Evolutionary conservation across 208 protist species (phyloP).

Genomic region (Trypanosoma avium): DNA sequence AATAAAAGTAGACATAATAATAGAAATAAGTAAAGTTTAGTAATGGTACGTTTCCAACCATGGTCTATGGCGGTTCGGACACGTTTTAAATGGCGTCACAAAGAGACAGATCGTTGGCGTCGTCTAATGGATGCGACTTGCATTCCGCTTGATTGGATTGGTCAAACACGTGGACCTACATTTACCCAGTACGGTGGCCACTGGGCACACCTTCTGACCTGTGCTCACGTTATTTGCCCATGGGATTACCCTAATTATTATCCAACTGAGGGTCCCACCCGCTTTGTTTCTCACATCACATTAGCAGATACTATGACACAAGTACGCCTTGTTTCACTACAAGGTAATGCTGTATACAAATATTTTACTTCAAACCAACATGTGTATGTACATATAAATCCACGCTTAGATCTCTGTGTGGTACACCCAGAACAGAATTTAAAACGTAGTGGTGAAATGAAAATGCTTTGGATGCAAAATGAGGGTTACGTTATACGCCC

Average conservation of each 20-base stretch:
- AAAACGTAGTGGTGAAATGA: slow-evolving; percentile 88
- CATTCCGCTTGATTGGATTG: slow-evolving; percentile 84
- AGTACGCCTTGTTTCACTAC: slow-evolving; percentile 72
- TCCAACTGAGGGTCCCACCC: slow-evolving; percentile 71
- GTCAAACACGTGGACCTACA: slow-evolving; percentile 73
- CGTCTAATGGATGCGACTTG: slow-evolving; percentile 90
- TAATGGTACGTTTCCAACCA: slow-evolving; percentile 80
- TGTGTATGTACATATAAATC: slow-evolving; percentile 87
- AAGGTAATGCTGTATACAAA: slow-evolving; percentile 83
- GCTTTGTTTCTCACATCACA: slow-evolving; percentile 88
- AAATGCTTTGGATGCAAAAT: slow-evolving; percentile 93
- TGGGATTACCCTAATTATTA: slow-evolving; percentile 94
- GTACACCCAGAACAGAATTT: slow-evolving; percentile 87
- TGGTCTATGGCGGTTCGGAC: slow-evolving; percentile 89
- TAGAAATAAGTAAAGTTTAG: too few species aligned
- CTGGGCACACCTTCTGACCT: slow-evolving; percentile 90
- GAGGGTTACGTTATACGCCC: slow-evolving; percentile 82
- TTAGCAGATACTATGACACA: slow-evolving; percentile 88
- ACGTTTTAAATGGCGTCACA: slow-evolving; percentile 91
- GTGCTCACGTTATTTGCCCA: slow-evolving; percentile 87
- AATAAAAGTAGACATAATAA: too few species aligned
- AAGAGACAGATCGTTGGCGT: slow-evolving; percentile 89
- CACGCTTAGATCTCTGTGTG: slow-evolving; percentile 85
- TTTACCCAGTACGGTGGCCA: slow-evolving; percentile 85
- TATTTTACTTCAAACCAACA: slow-evolving; percentile 91